phyloP scores from a whole-genome alignment of 2,329 filamentous ascomycete genomes.

The Colletotrichum orchidophilum region DNA sequence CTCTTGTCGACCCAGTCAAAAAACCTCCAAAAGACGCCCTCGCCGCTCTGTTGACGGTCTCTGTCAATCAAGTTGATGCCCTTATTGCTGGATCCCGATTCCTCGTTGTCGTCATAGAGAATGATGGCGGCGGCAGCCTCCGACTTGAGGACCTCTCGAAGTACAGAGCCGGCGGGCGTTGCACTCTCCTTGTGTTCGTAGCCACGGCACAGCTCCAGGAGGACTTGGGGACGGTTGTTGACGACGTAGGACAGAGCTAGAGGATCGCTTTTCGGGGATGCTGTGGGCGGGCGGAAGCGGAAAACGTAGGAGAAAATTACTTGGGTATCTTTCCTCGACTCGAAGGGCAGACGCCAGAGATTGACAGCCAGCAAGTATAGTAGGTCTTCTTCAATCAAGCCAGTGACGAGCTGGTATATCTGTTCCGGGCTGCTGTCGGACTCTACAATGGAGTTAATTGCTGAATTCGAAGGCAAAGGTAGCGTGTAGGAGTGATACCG shows the following conservation, averaged over 20 bases:
- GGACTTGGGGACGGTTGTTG: constrained; percentile 84
- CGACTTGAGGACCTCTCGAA: constrained; percentile 88
- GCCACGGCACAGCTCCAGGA: constrained; percentile 87
- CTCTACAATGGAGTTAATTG: constrained; percentile 62
- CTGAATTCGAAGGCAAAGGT: neutral
- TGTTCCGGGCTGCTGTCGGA: constrained; percentile 87
- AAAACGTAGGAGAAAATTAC: constrained; percentile 96
- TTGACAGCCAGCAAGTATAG: constrained; percentile 84
- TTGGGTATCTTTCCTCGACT: constrained; percentile 94
- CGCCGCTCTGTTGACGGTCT: constrained; percentile 77
- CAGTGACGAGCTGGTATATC: constrained; percentile 84
- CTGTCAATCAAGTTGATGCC: constrained; percentile 82
- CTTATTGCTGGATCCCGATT: constrained; percentile 75
- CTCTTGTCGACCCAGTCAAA: constrained; percentile 98
- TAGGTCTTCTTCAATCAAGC: constrained; percentile 89
- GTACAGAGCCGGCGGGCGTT: constrained; percentile 87
- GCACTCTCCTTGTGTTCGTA: constrained; percentile 93
- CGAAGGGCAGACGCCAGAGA: constrained; percentile 89
- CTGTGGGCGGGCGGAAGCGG: constrained; percentile 80
- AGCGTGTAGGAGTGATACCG: constrained; percentile 61
- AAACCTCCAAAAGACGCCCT: constrained; percentile 94
- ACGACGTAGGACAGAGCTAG: constrained; percentile 90
- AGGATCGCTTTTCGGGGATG: constrained; percentile 76
- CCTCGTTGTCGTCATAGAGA: constrained; percentile 86
- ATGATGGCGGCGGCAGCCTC: constrained; percentile 92